Base-by-base conservation (phyloP, 2,329 filamentous ascomycete species). In the Talaromyces sp. region DNA sequence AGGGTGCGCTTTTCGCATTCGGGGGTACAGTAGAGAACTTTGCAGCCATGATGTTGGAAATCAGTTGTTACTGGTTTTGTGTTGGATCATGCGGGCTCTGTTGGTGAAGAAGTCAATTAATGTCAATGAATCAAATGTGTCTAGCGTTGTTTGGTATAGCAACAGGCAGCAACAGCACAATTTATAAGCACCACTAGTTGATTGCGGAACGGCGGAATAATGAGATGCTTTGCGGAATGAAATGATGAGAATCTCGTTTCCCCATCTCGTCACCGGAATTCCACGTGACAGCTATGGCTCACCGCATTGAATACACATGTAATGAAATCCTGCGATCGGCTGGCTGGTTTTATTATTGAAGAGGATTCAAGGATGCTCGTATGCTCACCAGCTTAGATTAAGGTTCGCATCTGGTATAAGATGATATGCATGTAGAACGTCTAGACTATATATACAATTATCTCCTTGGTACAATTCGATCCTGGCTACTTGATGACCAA, bases 1-100 rank as follows among this genome's bases (percentile, higher is more conserved):
- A 72, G 6, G 74, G 71, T 14, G 72, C 58, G 11, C 76, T 66
- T 56, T 71, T 72, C 21, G 75, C 71, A 32, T 68, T 66, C 27
- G 72, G 58, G 14, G 78, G 79, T 4, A 77, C 57, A 8, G 64
- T 68, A 50, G 63, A 63, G 43, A 68, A 75, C 35, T 66, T 59
- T 3, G 65, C 53, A 56, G 67, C 56, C 70, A 72, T 72, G 24
- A 6, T 59, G 24, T 29, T 11, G 50, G n/a, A 35, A 48, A 32
- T 46, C 10, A 24, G 7, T 21, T 21, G n/a, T 8, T 43, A 19
- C 17, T 41, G 12, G 38, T 10, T 19, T 10, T n/a, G 38, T 8
- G 38, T 43, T 7, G 4, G 6, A 43, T 43, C 43, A 46, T 46
- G 43, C 43, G 43, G 43, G 43, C 10, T 43, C 17, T 46, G 11